phyloP scores from a whole-genome alignment of 306 rosid species.

The Amphicarpaea edgeworthii region DNA sequence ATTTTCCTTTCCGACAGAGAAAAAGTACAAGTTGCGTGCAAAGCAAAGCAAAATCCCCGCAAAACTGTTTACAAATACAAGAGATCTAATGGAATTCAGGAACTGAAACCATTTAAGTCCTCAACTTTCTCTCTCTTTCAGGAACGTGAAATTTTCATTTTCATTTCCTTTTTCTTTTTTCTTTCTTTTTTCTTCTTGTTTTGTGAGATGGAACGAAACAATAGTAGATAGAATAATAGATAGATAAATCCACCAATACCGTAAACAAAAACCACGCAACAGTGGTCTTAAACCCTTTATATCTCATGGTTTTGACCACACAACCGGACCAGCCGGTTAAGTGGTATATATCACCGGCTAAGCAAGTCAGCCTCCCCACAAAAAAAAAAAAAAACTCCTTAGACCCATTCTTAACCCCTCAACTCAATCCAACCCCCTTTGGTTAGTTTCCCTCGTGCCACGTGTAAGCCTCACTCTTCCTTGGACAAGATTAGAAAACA shows the following conservation, averaged over 20 bases:
- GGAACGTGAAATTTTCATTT: constrained; percentile 21
- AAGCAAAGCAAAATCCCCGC: constrained; percentile 27
- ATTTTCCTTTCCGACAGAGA: not conserved
- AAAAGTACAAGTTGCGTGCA: constrained; percentile 20
- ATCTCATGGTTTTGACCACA: constrained; percentile 63
- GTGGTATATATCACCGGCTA: constrained; percentile 51
- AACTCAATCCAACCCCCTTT: not conserved
- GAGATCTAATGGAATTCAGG: constrained; percentile 54
- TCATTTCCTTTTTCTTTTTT: not conserved
- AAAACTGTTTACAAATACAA: constrained; percentile 42
- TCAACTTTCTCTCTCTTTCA: constrained; percentile 37
- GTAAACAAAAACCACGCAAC: constrained; percentile 63
- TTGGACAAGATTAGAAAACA: constrained; percentile 32
- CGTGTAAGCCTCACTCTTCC: constrained; percentile 52
- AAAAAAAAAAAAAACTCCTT: constrained; percentile 38
- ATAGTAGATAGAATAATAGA: constrained; percentile 41
- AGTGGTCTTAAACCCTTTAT: constrained; percentile 78
- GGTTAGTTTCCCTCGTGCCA: constrained; percentile 47
- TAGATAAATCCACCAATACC: constrained; percentile 51
- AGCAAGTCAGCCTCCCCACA: constrained; percentile 43
- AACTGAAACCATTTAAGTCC: constrained; percentile 38
- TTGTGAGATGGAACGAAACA: constrained; percentile 30
- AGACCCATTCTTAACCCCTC: constrained; percentile 62
- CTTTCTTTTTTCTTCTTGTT: not conserved
- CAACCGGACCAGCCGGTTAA: constrained; percentile 65